Percentiles rank a stretch among this genome's conserved stretches.
These are phyloP conservation scores for Corymbia calophylla DNA, from an alignment of 441 rosid genomes.

Conservation along the genomic window DNA sequence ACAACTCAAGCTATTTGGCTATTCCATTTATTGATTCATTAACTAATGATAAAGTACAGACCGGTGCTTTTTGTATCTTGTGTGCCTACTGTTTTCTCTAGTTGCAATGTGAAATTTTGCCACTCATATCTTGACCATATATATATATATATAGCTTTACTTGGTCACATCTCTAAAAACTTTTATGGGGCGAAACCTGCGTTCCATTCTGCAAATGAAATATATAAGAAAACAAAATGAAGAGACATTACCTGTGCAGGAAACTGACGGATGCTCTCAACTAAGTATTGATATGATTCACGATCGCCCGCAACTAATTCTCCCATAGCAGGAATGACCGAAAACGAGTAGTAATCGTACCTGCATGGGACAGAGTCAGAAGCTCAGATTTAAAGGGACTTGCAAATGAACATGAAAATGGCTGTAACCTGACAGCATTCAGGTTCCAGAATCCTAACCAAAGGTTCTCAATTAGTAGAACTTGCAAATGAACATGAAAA, in stretches of 20 bases:
- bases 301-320: slow-evolving; percentile 78
- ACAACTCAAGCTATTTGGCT: neutral
- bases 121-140: neutral
- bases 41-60: neutral
- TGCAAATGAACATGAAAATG: neutral
- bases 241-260: slow-evolving; percentile 55
- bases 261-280: slow-evolving; percentile 87
- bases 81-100: neutral
- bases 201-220: neutral
- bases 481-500: neutral
- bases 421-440: neutral
- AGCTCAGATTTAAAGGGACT: neutral
- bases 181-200: neutral
- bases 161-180: neutral
- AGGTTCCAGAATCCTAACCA: neutral
- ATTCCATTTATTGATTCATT: neutral
- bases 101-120: neutral
- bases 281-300: slow-evolving; percentile 82
- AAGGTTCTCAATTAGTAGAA: neutral
- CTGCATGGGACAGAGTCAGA: slow-evolving; percentile 27
- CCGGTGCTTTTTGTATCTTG: neutral
- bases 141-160: neutral
- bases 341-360: slow-evolving; percentile 77
- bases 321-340: slow-evolving; percentile 71
- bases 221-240: neutral